Evolutionary conservation across 2,329 filamentous ascomycete species (phyloP), one percentile per base, ranked within the genome.

Genomic region (Didymella segeticola): DNA sequence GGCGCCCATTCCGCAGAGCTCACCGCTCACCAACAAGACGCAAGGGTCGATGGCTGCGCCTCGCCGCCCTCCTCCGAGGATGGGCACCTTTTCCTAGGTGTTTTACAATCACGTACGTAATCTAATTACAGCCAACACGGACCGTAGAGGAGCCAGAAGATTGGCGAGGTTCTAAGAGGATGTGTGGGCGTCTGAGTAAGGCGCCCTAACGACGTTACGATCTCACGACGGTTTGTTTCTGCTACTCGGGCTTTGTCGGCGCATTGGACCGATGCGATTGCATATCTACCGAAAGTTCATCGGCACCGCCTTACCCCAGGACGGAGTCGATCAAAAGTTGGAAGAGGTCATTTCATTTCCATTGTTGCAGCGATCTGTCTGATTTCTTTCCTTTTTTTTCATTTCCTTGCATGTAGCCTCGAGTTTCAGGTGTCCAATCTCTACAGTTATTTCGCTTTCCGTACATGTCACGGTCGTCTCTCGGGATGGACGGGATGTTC

Each of bases 21-120:
- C 68, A 9, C 63, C 68, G 11, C 64, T 72, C 15, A 60, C 71
- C 26, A 62, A 63, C 26, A 73, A 69, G 51, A 63, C 68, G 23
- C 68, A 69, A 22, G 64, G 55, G 30, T 69, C 70, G 7, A 67
- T 70, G 62, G 60, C 62, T 23, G 54, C 56, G 8, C 58, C 62
- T n/a, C 66, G 66, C 22, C 62, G 62, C 9, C 63, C 62, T 9
- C 61, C 70, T 31, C 70, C 70, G 15, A 61, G 63, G 26, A 72
- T 73, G 68, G 71, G 70, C n/a, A 68, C 69, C 17, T 73, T 74
- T 36, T 71, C 70, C 38, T 72, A 54, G 62, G 52, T 36, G 42
- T 17, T 11, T 41, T 9, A 31, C 5, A 33, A 33, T 36, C 12
- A 50, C 41, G 30, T n/a, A 41, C 41, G 26, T 49, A 42, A 57